These are phyloP conservation scores for Heliamphora exappendiculata DNA, from an alignment of 148 eudicot genomes.

Conservation along the genomic window DNA sequence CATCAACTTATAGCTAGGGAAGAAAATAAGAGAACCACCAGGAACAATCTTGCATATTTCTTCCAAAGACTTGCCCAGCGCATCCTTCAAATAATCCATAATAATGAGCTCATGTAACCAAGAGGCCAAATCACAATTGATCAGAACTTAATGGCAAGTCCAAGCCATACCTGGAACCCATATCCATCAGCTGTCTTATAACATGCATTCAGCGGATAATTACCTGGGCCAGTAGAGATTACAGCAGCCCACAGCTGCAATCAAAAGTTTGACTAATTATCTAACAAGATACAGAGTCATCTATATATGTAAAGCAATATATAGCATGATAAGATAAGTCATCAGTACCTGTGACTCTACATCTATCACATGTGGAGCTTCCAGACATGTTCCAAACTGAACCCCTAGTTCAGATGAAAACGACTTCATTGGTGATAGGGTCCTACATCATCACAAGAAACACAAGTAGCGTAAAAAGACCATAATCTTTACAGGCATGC, in stretches of 20 bases:
- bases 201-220: conserved; percentile 81
- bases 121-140: conserved; percentile 10
- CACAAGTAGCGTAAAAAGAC: background rate
- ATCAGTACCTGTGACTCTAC: conserved; percentile 72
- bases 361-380: conserved; percentile 91
- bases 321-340: background rate
- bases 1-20: conserved; percentile 96
- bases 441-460: conserved; percentile 39
- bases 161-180: conserved; percentile 63
- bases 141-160: background rate
- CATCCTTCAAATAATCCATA: conserved; percentile 49
- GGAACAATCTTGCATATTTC: conserved; percentile 80
- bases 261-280: conserved; percentile 7
- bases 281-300: background rate
- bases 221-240: conserved; percentile 61
- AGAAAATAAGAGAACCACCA: conserved; percentile 88
- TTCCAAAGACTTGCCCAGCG: conserved; percentile 72
- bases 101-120: conserved; percentile 11
- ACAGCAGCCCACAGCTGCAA: conserved; percentile 77
- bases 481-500: background rate
- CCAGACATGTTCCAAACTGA: conserved; percentile 73
- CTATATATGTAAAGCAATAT: background rate
- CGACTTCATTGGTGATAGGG: conserved; percentile 84
- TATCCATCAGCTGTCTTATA: conserved; percentile 77
- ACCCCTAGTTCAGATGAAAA: conserved; percentile 95